Evolutionary conservation across 2,329 filamentous ascomycete species (phyloP), one percentile per base, ranked within the genome.

Genomic region (Trichoderma lentiforme): DNA sequence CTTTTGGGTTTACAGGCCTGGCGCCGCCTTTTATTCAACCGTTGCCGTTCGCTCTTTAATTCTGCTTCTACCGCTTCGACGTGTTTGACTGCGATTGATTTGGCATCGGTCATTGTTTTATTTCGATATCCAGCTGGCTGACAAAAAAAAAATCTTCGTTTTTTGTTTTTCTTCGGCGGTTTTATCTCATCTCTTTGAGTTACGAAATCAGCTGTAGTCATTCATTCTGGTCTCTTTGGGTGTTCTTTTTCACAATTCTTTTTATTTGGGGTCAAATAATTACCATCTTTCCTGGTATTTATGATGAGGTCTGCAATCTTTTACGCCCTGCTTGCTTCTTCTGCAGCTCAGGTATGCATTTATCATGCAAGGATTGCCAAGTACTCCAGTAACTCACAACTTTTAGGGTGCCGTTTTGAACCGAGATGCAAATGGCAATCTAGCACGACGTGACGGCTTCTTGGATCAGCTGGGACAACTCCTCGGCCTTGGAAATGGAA

Each of bases 141-240:
- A 57, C 28, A 26, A 39, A 32, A 34, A 53, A 34, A 64, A 51
- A 51, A 51, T 51, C n/a, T 34, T 34, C 36, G 36, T 21, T n/a
- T 15, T 26, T 57, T 43, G 15, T 39, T 43, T 18, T 34, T 66
- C 60, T 58, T 71, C 28, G n/a, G 24, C 36, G 60, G 65, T 58
- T 39, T 73, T 39, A 65, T 62, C 69, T 61, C 58, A 56, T 64
- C 26, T 53, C 11, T 51, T 34, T 30, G 32, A 51, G 43, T 69
- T 57, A 39, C 6, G 64, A 71, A 73, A 73, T 76, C 74, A 74
- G 77, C 77, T 77, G 77, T 60, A 66, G 47, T 71, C 53, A 47
- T 57, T 66, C 51, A 66, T 47, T 58, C 21, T 15, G 51, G 30
- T 30, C 24, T 26, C 18, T 34, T 60, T 56, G 36, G 14, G 8